Evolutionary conservation across 176 grass and related monocot genomes (phyloP).

Genomic region (Aegilops umbellulata): DNA sequence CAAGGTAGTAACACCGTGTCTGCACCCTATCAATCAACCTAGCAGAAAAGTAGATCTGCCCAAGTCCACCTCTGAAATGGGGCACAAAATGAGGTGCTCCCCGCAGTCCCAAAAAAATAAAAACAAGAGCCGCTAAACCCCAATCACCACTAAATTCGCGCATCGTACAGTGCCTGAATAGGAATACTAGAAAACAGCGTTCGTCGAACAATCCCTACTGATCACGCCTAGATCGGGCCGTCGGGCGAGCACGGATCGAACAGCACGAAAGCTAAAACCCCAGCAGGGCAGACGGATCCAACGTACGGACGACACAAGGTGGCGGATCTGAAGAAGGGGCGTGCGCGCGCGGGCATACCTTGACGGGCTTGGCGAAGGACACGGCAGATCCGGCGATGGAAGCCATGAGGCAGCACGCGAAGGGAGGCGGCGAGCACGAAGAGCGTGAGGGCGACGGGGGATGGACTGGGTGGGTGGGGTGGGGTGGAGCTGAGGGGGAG

Average conservation of each 20-base stretch:
- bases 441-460: constrained; percentile 30
- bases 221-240: neutral
- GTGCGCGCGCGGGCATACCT: constrained; percentile 12
- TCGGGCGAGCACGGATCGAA: neutral
- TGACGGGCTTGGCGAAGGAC: constrained; percentile 44
- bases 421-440: constrained; percentile 46
- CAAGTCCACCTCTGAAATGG: neutral
- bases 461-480: neutral
- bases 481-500: neutral
- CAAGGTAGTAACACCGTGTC: neutral
- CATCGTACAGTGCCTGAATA: neutral
- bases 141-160: neutral
- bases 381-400: constrained; percentile 47
- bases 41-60: constrained; percentile 19
- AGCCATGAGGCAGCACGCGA: constrained; percentile 21
- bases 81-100: neutral
- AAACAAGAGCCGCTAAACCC: neutral
- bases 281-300: neutral
- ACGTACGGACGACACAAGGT: neutral
- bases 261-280: neutral
- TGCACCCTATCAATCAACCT: neutral
- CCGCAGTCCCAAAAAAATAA: neutral
- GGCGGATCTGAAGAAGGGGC: neutral
- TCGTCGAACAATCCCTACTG: neutral
- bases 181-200: neutral